These are phyloP conservation scores for Boletus vermiculosoides DNA, from an alignment of 768 basidiomycete species.

Conservation along the genomic window DNA sequence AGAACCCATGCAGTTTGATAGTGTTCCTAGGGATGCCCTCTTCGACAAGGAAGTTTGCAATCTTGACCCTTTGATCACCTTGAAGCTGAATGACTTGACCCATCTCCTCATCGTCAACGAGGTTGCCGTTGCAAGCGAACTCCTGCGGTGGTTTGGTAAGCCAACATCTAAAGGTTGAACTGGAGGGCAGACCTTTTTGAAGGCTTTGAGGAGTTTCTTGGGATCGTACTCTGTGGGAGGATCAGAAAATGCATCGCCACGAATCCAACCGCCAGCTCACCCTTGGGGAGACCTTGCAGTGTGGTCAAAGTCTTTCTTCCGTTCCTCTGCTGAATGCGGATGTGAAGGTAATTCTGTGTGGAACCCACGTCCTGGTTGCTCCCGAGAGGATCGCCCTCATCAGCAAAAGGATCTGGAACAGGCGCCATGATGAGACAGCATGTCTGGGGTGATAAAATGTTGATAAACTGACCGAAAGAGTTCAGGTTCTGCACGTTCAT, in stretches of 20 bases:
- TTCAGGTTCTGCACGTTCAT: conserved; percentile 95
- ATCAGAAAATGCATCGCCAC: conserved; percentile 17
- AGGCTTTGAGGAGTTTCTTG: conserved; percentile 97
- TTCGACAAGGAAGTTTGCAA: conserved; percentile 80
- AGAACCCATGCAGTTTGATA: conserved; percentile 91
- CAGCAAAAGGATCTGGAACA: conserved; percentile 87
- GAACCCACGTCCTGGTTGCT: conserved; percentile 75
- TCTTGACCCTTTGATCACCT: conserved; percentile 94
- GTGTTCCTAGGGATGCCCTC: conserved; percentile 74
- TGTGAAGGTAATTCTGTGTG: conserved; percentile 83
- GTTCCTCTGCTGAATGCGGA: conserved; percentile 99
- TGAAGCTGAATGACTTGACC: conserved; percentile 98
- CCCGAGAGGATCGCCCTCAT: conserved; percentile 83
- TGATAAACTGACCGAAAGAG: conserved; percentile 58
- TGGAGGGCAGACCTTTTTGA: conserved; percentile 78
- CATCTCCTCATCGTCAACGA: conserved; percentile 93
- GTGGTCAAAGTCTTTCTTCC: conserved; percentile 98
- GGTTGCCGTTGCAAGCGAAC: conserved; percentile 97
- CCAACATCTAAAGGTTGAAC: background rate
- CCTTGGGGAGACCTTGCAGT: conserved; percentile 90
- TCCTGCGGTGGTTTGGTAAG: conserved; percentile 50
- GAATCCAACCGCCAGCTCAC: conserved; percentile 40
- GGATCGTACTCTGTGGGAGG: conserved; percentile 80
- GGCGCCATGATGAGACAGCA: conserved; percentile 14
- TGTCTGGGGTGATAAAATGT: conserved; percentile 1